These are phyloP conservation scores for Cryptosporidium canis DNA, from an alignment of 169 alveolate species.

Conservation along the genomic window DNA sequence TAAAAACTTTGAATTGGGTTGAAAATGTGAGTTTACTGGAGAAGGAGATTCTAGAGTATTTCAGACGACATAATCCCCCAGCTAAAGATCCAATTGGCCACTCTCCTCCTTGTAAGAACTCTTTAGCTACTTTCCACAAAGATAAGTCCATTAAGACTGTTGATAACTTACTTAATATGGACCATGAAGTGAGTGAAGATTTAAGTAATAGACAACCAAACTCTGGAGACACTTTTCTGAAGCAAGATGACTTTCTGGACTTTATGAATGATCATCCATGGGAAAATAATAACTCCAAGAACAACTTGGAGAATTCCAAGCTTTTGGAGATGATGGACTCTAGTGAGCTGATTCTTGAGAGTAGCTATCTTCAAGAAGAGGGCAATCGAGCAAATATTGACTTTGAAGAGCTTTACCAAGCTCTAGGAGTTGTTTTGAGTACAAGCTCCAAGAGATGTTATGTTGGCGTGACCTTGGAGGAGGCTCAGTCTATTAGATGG, in stretches of 20 bases:
- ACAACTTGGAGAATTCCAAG: not conserved
- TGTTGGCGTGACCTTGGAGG: slow-evolving; percentile 38
- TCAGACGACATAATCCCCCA: not conserved
- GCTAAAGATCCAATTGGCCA: not conserved
- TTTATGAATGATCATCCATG: slow-evolving; percentile 41
- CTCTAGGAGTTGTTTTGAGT: not conserved
- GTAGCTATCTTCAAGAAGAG: not conserved
- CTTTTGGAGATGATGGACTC: slow-evolving; percentile 4
- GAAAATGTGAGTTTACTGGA: slow-evolving; percentile 14
- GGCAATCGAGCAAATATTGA: not conserved
- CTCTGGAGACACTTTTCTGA: not conserved
- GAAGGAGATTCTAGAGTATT: slow-evolving; percentile 2
- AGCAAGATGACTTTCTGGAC: not conserved
- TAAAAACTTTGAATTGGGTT: slow-evolving; percentile 59
- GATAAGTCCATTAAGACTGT: not conserved
- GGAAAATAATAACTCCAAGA: slow-evolving; percentile 38
- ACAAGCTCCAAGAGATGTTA: slow-evolving; percentile 13
- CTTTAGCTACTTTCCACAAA: too few relatives aligned
- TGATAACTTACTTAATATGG: slow-evolving; percentile 12
- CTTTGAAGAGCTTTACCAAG: slow-evolving; percentile 45
- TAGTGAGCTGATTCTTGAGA: not conserved
- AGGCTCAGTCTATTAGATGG: slow-evolving; percentile 67
- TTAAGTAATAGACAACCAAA: not conserved
- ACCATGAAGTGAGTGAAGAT: not conserved
- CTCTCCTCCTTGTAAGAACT: not conserved